Conservation (phyloP, 2,329 filamentous ascomycete genomes). For the Capronia coronata region DNA sequence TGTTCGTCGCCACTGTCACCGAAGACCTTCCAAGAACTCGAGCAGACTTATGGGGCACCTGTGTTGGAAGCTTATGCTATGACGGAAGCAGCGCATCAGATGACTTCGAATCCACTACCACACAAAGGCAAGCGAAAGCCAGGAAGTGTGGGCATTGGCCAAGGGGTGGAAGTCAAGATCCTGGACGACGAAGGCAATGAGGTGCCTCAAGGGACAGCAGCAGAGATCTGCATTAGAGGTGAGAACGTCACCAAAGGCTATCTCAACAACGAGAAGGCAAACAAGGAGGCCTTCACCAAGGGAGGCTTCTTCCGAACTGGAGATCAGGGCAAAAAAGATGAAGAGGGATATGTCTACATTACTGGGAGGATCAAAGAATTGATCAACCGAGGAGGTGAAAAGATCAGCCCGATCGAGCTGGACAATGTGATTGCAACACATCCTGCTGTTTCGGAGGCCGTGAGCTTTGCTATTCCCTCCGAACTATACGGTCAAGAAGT, state of each 20-base stretch:
- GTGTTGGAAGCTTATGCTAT: constrained; percentile 88
- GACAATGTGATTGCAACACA: constrained; percentile 75
- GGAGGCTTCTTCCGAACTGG: constrained; percentile 82
- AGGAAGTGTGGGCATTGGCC: constrained; percentile 73
- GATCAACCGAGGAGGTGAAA: constrained; percentile 83
- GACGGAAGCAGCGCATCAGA: constrained; percentile 67
- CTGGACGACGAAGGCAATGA: constrained; percentile 63
- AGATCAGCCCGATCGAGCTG: constrained; percentile 81
- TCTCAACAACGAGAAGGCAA: constrained; percentile 73
- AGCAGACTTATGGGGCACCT: constrained; percentile 67
- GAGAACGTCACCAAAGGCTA: constrained; percentile 81
- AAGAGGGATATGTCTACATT: constrained; percentile 76
- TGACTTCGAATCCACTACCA: constrained; percentile 57
- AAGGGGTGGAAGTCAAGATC: constrained; percentile 76
- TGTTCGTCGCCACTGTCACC: constrained; percentile 80
- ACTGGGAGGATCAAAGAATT: constrained; percentile 91
- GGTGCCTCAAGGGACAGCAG: constrained; percentile 62
- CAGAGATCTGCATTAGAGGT: constrained; percentile 75
- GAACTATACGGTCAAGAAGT: constrained; percentile 80
- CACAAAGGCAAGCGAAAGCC: constrained; percentile 63
- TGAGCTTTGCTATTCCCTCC: constrained; percentile 76
- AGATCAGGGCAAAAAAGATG: constrained; percentile 74
- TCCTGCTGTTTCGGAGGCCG: constrained; percentile 66
- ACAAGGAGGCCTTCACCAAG: constrained; percentile 64
- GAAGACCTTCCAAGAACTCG: constrained; percentile 72